These are phyloP conservation scores for Uronychia binucleata DNA, from an alignment of 73 alveolate genomes.

Conservation along the genomic window DNA sequence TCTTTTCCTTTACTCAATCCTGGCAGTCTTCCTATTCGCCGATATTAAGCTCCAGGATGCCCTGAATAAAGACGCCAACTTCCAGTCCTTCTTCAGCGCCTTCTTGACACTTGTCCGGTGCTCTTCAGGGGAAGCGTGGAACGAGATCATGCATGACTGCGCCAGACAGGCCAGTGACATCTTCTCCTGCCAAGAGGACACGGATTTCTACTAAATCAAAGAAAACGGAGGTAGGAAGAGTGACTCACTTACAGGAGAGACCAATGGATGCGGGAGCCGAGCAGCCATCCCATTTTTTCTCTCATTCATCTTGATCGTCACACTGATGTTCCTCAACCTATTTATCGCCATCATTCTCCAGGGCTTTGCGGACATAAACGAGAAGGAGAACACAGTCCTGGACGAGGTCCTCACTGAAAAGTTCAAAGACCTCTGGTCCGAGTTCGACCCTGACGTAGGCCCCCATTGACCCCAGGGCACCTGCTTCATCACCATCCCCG, in stretches of 20 bases:
- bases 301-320: conserved; percentile 55
- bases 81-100: conserved; percentile 28
- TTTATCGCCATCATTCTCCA: conserved; percentile 72
- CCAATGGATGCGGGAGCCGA: conserved; percentile 34
- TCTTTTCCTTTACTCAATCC: conserved; percentile 51
- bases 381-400: conserved; percentile 15
- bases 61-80: conserved; percentile 20
- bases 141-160: conserved; percentile 37
- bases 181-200: conserved; percentile 13
- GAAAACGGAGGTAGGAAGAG: neutral
- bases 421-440: conserved; percentile 36
- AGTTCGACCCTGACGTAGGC: conserved; percentile 23
- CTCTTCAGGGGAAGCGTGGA: conserved; percentile 56
- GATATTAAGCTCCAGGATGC: conserved; percentile 12
- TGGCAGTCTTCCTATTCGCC: conserved; percentile 39
- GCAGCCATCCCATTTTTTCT: conserved; percentile 27
- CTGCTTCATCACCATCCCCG: conserved; percentile 29
- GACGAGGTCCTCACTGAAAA: conserved; percentile 11
- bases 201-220: neutral
- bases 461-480: conserved; percentile 17
- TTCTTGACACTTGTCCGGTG: conserved; percentile 26
- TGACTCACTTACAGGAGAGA: neutral
- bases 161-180: conserved; percentile 1
- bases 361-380: conserved; percentile 62
- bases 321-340: conserved; percentile 63